A percentile compares a stretch with the other conserved stretches of the same genome.
These are phyloP conservation scores for Cadophora sp. DNA, from an alignment of 2,329 filamentous ascomycete species.

Conservation along the genomic window DNA sequence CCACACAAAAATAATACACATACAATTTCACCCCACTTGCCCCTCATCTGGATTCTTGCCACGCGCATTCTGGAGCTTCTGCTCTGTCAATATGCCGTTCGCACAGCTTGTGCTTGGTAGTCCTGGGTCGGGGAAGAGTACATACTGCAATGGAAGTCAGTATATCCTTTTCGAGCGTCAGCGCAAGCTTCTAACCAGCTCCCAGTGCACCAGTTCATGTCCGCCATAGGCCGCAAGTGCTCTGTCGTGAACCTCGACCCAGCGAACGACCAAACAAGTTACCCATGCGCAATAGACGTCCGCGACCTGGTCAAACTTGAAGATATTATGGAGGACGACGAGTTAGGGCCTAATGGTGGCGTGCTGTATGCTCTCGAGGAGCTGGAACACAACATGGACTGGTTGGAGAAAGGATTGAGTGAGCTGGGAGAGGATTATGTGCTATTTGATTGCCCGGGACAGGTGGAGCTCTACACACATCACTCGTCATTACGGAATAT, in stretches of 20 bases:
- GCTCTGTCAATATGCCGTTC: conserved; percentile 43
- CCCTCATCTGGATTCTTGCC: conserved; percentile 22
- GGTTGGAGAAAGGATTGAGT: conserved; percentile 83
- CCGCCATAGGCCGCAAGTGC: conserved; percentile 92
- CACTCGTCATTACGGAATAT: conserved; percentile 92
- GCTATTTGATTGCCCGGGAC: conserved; percentile 94
- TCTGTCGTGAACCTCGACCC: conserved; percentile 97
- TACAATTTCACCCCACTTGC: conserved; percentile 21
- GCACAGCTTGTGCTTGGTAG: conserved; percentile 82
- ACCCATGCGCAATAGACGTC: conserved; percentile 89
- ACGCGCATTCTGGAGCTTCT: conserved; percentile 8
- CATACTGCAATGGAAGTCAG: conserved; percentile 93
- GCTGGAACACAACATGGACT: conserved; percentile 91
- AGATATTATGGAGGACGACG: conserved; percentile 92
- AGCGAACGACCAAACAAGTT: conserved; percentile 91
- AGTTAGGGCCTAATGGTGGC: conserved; percentile 89
- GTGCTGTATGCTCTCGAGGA: conserved; percentile 95
- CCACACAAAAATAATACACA: background rate
- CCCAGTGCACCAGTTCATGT: conserved; percentile 93
- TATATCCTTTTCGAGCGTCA: background rate
- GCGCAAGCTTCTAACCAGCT: conserved; percentile 23
- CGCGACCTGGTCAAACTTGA: conserved; percentile 88
- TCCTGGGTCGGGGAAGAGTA: conserved; percentile 94
- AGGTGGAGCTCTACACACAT: conserved; percentile 97
- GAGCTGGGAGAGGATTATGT: conserved; percentile 89